phyloP scores from a whole-genome alignment of 441 rosid species.

The Mallotus repandus region DNA sequence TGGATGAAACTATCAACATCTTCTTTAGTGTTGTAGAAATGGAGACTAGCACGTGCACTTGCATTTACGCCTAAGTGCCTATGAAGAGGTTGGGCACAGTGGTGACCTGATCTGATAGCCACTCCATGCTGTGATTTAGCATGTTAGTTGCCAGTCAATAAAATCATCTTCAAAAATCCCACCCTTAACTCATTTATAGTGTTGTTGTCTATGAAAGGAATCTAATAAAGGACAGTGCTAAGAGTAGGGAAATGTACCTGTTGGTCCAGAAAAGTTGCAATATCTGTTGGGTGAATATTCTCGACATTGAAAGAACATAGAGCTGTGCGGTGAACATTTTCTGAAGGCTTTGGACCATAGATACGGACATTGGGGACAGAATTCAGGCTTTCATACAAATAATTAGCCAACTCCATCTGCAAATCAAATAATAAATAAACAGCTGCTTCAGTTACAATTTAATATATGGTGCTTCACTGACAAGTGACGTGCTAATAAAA shows the following conservation, averaged over 20 bases:
- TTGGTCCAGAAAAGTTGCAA: slow-evolving; percentile 83
- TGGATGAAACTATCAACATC: slow-evolving; percentile 70
- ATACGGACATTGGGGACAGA: slow-evolving; percentile 57
- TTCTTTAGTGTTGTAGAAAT: slow-evolving; percentile 86
- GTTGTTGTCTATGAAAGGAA: neutral
- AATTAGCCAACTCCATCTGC: slow-evolving; percentile 66
- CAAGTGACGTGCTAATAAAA: neutral
- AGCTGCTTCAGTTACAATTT: neutral
- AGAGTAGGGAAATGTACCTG: slow-evolving; percentile 45
- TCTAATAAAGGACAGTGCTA: neutral
- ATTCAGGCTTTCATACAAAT: slow-evolving; percentile 66
- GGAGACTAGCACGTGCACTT: slow-evolving; percentile 90
- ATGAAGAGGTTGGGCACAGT: slow-evolving; percentile 95
- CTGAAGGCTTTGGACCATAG: slow-evolving; percentile 88
- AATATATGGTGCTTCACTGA: neutral
- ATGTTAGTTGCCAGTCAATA: neutral
- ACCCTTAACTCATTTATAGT: no score
- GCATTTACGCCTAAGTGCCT: slow-evolving; percentile 70
- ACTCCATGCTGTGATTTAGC: slow-evolving; percentile 73
- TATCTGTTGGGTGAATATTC: slow-evolving; percentile 78
- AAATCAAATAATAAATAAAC: neutral
- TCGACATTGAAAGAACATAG: slow-evolving; percentile 89
- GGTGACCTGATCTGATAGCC: slow-evolving; percentile 96
- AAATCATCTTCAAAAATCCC: no score
- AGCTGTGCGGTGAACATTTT: slow-evolving; percentile 54